phyloP scores from a whole-genome alignment of 805 yeast genomes.

The Sungouiella blattae region DNA sequence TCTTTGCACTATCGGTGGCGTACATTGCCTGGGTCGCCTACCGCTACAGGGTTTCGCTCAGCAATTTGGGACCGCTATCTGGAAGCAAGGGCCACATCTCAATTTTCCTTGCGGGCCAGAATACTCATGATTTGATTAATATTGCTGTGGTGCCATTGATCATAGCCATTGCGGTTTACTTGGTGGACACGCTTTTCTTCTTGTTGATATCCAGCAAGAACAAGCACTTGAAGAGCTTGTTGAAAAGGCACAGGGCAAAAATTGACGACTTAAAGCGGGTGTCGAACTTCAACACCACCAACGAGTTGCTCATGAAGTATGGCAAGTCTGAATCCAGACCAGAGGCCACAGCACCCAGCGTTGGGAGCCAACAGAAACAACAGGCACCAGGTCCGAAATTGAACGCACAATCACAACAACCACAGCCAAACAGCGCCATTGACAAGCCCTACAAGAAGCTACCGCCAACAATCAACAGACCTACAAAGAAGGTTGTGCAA shows the following conservation, averaged over 20 bases:
- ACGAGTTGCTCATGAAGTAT: slow-evolving; percentile 64
- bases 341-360: not conserved
- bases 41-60: slow-evolving; percentile 15
- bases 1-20: slow-evolving; percentile 15
- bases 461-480: not conserved
- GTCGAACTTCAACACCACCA: slow-evolving; percentile 74
- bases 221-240: slow-evolving; percentile 23
- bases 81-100: slow-evolving; percentile 17
- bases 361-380: slow-evolving; percentile 1
- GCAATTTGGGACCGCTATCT: slow-evolving; percentile 9
- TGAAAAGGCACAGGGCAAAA: slow-evolving; percentile 47
- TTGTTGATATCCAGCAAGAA: slow-evolving; percentile 22
- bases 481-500: no score
- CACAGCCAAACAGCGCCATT: no score
- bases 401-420: no score
- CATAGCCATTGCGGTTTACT: slow-evolving; percentile 14
- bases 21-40: slow-evolving; percentile 23
- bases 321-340: slow-evolving; percentile 11
- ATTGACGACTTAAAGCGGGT: slow-evolving; percentile 65
- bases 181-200: slow-evolving; percentile 15
- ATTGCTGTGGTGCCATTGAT: slow-evolving; percentile 24
- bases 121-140: slow-evolving; percentile 14
- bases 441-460: not conserved
- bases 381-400: not conserved
- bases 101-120: slow-evolving; percentile 25